Evolutionary conservation across 805 yeast species (phyloP).

Genomic region (Ascoidea rubescens): DNA sequence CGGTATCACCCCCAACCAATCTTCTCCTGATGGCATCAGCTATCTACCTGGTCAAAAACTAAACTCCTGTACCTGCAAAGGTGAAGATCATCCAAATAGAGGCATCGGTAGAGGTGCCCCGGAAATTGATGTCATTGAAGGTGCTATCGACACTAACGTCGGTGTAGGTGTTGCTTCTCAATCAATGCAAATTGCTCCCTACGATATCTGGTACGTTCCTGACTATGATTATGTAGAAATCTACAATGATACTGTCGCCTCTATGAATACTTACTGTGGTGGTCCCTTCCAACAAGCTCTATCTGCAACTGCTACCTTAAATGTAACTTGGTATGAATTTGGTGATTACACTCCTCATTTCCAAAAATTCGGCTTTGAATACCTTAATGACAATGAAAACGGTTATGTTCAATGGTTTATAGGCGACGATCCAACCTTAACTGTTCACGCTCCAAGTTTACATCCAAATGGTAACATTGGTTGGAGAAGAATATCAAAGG

Average conservation of each 20-base stretch:
- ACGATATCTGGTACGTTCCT: constrained; percentile 88
- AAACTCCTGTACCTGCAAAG: constrained; percentile 64
- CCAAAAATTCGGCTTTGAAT: constrained; percentile 73
- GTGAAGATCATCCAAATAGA: constrained; percentile 75
- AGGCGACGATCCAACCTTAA: constrained; percentile 66
- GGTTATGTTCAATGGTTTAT: constrained; percentile 84
- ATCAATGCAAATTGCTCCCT: constrained; percentile 89
- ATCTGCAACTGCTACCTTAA: constrained; percentile 68
- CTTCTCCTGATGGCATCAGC: constrained; percentile 79
- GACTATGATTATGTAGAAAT: constrained; percentile 72
- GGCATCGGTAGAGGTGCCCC: constrained; percentile 93
- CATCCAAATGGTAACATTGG: constrained; percentile 87
- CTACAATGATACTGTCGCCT: constrained; percentile 51
- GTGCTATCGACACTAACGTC: constrained; percentile 45
- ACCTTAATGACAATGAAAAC: constrained; percentile 46
- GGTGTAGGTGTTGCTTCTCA: constrained; percentile 75
- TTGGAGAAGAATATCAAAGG: constrained; percentile 70
- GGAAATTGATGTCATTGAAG: constrained; percentile 88
- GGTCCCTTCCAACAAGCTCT: constrained; percentile 93
- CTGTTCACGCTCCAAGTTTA: constrained; percentile 58
- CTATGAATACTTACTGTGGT: constrained; percentile 81
- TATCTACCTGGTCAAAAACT: constrained; percentile 77
- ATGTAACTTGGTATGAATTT: constrained; percentile 68
- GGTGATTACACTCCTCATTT: constrained; percentile 35
- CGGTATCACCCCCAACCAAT: constrained; percentile 90